A percentile compares a stretch with the other conserved stretches of the same genome.
Evolutionary conservation across 108 stramenopile species (phyloP).

Genomic region (Fragilaria radians): DNA sequence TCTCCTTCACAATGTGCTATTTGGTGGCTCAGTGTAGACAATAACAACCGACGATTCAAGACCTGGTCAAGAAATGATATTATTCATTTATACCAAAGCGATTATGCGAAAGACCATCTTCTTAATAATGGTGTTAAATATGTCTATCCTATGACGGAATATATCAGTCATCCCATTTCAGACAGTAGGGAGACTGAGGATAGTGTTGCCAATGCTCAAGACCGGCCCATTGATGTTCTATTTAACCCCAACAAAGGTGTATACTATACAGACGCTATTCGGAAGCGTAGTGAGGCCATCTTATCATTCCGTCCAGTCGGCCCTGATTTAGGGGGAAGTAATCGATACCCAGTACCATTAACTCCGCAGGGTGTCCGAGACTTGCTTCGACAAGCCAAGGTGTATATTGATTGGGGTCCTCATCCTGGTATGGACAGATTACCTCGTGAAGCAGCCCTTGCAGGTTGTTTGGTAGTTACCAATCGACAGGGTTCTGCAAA

Average conservation of each 20-base stretch:
- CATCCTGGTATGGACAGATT: constrained; percentile 57
- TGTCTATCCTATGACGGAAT: constrained; percentile 36
- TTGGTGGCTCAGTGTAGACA: constrained; percentile 53
- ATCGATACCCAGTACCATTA: too few relatives aligned
- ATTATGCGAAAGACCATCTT: constrained; percentile 37
- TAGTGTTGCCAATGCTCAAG: background rate
- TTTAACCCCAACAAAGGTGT: constrained; percentile 51
- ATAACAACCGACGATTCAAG: constrained; percentile 34
- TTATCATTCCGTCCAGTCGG: constrained; percentile 36
- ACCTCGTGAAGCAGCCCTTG: constrained; percentile 43
- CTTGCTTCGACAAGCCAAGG: constrained; percentile 30
- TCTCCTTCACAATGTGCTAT: constrained; percentile 30
- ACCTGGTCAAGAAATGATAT: constrained; percentile 28
- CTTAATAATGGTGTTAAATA: constrained; percentile 1
- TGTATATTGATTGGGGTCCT: constrained; percentile 52
- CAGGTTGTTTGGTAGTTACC: constrained; percentile 41
- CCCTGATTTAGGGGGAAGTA: constrained; percentile 16
- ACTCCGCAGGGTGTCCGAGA: constrained; percentile 36
- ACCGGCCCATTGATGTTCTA: constrained; percentile 30
- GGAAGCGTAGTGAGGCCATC: constrained; percentile 2
- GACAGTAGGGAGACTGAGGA: background rate
- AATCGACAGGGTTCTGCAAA: constrained; percentile 43
- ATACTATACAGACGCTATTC: constrained; percentile 45
- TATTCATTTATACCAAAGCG: constrained; percentile 44
- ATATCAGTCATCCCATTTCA: constrained; percentile 15